These are phyloP conservation scores for Solanum corneliomulleri DNA, from an alignment of 257 asterid species.

Conservation along the genomic window DNA sequence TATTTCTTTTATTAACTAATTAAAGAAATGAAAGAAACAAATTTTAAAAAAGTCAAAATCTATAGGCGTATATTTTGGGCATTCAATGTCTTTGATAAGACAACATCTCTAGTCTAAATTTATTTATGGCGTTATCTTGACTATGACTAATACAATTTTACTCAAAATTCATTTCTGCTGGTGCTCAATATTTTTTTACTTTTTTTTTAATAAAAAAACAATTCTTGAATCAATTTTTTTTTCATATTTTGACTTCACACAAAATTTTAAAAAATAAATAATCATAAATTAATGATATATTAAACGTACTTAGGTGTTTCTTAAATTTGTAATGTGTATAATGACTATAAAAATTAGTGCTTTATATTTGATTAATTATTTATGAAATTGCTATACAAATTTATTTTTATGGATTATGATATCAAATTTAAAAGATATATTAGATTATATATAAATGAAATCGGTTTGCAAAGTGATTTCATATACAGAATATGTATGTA, in stretches of 20 bases:
- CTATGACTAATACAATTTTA: background rate
- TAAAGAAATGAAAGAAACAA: background rate
- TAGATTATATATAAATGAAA: too few species aligned
- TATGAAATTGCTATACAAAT: too few species aligned
- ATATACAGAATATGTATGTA: too few species aligned
- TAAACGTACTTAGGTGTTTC: fast-evolving
- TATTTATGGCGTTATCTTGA: background rate
- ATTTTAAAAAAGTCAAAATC: background rate
- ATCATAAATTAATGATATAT: too few species aligned
- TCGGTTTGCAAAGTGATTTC: too few species aligned
- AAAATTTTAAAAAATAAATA: too few species aligned
- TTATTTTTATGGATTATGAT: too few species aligned
- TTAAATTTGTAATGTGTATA: too few species aligned
- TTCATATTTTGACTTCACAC: background rate
- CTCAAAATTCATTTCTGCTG: background rate
- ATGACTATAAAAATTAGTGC: too few species aligned
- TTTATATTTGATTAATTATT: too few species aligned
- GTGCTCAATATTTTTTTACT: background rate
- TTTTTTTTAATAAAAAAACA: background rate
- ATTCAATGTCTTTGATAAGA: background rate
- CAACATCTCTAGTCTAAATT: background rate
- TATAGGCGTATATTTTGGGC: background rate
- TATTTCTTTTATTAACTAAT: background rate
- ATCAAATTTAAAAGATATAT: too few species aligned
- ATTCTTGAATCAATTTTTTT: background rate